phyloP scores from a whole-genome alignment of 352 stramenopile genomes.

The Phytophthora pistaciae region DNA sequence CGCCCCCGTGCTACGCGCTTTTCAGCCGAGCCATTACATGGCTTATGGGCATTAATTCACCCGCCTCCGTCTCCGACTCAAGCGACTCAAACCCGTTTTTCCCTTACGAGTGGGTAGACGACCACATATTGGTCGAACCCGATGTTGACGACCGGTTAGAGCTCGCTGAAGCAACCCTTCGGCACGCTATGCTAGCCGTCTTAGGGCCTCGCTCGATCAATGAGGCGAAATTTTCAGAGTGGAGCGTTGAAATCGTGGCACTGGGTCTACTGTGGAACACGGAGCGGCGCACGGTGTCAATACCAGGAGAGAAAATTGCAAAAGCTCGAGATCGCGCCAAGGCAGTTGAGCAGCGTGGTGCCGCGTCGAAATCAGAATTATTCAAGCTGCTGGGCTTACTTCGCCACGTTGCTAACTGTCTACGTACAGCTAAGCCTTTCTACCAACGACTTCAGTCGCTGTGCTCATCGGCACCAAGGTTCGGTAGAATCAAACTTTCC shows the following conservation, averaged over 20 bases:
- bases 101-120: slow-evolving; percentile 42
- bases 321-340: not conserved
- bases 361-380: not conserved
- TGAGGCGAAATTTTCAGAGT: not conserved
- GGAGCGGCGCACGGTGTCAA: not conserved
- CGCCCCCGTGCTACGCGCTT: too few relatives aligned
- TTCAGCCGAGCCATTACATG: not conserved
- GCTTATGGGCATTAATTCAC: not conserved
- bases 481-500: not conserved
- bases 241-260: not conserved
- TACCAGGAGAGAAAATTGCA: not conserved
- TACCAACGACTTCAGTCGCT: not conserved
- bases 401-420: not conserved
- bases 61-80: not conserved
- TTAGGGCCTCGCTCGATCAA: not conserved
- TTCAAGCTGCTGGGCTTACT: not conserved
- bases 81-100: slow-evolving; percentile 23
- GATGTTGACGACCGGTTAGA: not conserved
- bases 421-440: not conserved
- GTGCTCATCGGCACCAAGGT: not conserved
- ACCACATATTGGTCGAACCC: slow-evolving; percentile 36
- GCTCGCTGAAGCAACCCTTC: not conserved
- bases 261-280: not conserved
- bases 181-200: too few relatives aligned
- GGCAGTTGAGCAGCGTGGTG: not conserved